Conservation (phyloP, 148 eudicot species). For the Oxyria digyna region DNA sequence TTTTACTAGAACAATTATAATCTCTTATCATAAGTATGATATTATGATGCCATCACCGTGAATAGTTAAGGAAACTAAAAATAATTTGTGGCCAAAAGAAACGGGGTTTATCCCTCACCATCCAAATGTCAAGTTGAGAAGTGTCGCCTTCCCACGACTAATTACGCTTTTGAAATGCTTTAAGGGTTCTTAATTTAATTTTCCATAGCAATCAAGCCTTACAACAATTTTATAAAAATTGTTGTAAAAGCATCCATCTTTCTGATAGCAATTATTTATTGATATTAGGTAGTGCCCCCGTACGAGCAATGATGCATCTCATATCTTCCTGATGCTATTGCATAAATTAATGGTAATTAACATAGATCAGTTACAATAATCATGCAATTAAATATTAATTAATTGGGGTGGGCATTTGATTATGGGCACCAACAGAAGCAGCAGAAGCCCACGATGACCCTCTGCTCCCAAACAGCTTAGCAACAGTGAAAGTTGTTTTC, state of each 20-base stretch:
- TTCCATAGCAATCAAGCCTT: neutral
- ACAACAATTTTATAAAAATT: neutral
- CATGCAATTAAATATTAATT: neutral
- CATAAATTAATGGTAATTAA: neutral
- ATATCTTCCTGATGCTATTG: conserved; percentile 1
- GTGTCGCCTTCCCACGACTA: neutral
- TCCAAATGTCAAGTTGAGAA: conserved; percentile 6
- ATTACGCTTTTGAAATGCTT: conserved; percentile 3
- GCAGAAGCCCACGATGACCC: conserved; percentile 9
- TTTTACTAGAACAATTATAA: no score
- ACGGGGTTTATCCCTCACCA: conserved; percentile 2
- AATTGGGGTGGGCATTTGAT: neutral
- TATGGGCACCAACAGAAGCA: conserved; percentile 6
- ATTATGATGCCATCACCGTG: neutral
- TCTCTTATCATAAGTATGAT: no score
- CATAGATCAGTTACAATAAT: neutral
- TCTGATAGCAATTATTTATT: neutral
- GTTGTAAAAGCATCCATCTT: neutral
- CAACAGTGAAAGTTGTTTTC: neutral
- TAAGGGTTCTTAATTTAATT: neutral
- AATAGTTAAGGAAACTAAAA: neutral
- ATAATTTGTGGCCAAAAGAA: neutral
- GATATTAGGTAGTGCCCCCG: neutral
- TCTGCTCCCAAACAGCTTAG: conserved; percentile 8
- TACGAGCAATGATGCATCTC: conserved; percentile 5